These are phyloP conservation scores for Eucalyptus paniculata DNA, from an alignment of 345 rosid species.

Conservation along the genomic window DNA sequence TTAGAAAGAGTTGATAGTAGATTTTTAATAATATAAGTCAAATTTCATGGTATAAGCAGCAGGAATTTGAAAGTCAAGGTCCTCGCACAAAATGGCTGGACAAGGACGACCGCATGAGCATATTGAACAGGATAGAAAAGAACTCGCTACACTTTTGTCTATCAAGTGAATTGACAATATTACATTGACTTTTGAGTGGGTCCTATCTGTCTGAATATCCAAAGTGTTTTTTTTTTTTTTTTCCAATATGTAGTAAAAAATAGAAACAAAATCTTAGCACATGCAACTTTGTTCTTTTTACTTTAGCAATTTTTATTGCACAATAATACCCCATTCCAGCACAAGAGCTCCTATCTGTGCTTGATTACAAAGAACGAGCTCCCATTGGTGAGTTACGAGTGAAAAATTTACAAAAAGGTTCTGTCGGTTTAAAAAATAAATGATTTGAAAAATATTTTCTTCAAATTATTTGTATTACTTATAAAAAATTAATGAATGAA, in stretches of 20 bases:
- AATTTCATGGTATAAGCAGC: neutral
- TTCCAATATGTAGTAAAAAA: neutral
- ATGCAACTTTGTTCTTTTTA: neutral
- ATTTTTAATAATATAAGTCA: neutral
- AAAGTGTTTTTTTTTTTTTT: neutral
- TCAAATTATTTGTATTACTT: neutral
- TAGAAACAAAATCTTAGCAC: neutral
- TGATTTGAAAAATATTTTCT: neutral
- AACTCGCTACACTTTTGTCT: neutral
- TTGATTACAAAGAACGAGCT: neutral
- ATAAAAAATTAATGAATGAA: neutral
- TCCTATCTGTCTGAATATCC: neutral
- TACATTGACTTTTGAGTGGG: neutral
- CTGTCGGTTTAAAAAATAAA: neutral
- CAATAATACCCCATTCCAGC: neutral
- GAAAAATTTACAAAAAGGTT: neutral
- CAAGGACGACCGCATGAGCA: neutral
- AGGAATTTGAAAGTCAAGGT: neutral
- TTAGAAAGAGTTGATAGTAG: neutral
- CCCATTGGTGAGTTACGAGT: neutral
- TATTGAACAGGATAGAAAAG: neutral
- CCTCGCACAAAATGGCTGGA: neutral
- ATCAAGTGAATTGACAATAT: neutral
- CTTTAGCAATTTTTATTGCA: neutral
- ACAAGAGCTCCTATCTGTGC: neutral